Evolutionary conservation across 129 eudicot genomes (phyloP), one percentile per base, ranked within the genome.

Genomic region (Artemisia argyi): DNA sequence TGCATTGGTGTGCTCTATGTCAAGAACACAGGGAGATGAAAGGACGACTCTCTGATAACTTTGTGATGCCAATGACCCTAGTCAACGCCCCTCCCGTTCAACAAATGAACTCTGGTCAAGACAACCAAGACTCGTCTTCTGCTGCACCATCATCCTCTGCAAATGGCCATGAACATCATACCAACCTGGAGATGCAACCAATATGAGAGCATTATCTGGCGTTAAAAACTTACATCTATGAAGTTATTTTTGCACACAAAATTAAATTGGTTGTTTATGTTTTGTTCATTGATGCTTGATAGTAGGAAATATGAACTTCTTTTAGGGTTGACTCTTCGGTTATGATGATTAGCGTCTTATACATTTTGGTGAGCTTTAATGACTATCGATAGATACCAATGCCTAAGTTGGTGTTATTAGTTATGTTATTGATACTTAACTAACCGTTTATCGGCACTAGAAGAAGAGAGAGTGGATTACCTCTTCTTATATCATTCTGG

Each of bases 11-110:
- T 65, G 98, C 98, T 30, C 48, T 94, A 68, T 94, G 98, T 90
- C 98, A 94, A 84, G 98, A 94, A 83, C 98, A 94, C 83, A 74
- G 98, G 82, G 98, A 94, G 84, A 84, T 94, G 97, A 94, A 88
- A 55, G 82, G 86, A 7, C 93, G 93, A 19, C 86, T 94, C 15
- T 83, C 98, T 20, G 98, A 94, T 32, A 80, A 87, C 61, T 22
- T 63, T 62, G 87, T 72, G 65, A 76, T 75, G 85, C 89, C 90
- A 56, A 94, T 94, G 96, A 87, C 98, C 13, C 46, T 90, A 10
- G 85, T 93, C 69, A 94, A 84, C 69, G 91, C 98, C 35, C 98
- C 98, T 56, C 96, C 97, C 1, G 85, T 84, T 24, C 98, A 94
- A 66, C 91, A 83, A 76, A 94, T 94, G 98, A 80, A 63, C 49